Conservation (phyloP, 2,329 filamentous ascomycete species). For the Fusarium sp. region DNA sequence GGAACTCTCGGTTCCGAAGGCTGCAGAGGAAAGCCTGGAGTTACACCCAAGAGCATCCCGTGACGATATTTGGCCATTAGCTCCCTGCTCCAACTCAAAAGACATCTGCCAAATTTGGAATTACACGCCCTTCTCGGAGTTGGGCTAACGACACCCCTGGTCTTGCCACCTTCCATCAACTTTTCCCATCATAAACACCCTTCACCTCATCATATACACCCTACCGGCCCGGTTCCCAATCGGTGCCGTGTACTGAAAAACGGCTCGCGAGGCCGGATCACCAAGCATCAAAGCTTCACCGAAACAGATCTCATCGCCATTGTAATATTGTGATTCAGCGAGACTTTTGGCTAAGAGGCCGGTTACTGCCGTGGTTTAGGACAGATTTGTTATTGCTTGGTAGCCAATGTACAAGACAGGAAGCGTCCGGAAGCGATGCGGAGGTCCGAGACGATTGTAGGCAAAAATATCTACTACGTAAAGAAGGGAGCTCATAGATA, state of each 20-base stretch:
- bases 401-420: slow-evolving; percentile 15
- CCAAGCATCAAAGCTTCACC: slow-evolving; percentile 1
- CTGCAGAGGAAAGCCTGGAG: not conserved
- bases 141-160: not conserved
- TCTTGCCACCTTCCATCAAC: not conserved
- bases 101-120: not conserved
- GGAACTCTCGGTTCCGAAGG: slow-evolving; percentile 18
- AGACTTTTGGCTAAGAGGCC: not conserved
- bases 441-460: slow-evolving; percentile 13
- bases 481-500: slow-evolving; percentile 15
- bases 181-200: slow-evolving; percentile 22
- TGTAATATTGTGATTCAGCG: not conserved
- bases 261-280: slow-evolving; percentile 17
- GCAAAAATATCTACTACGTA: slow-evolving; percentile 4
- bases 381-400: slow-evolving; percentile 25
- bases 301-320: slow-evolving; percentile 14
- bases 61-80: not conserved
- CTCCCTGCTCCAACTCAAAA: not conserved
- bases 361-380: slow-evolving; percentile 25
- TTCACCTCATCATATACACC: slow-evolving; percentile 21
- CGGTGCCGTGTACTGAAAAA: slow-evolving; percentile 14
- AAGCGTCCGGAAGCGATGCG: slow-evolving; percentile 20
- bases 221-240: slow-evolving; percentile 31
- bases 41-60: not conserved
- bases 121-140: not conserved